Conservation (phyloP, 1,139 yeast genomes). For the Pichia sp. region DNA sequence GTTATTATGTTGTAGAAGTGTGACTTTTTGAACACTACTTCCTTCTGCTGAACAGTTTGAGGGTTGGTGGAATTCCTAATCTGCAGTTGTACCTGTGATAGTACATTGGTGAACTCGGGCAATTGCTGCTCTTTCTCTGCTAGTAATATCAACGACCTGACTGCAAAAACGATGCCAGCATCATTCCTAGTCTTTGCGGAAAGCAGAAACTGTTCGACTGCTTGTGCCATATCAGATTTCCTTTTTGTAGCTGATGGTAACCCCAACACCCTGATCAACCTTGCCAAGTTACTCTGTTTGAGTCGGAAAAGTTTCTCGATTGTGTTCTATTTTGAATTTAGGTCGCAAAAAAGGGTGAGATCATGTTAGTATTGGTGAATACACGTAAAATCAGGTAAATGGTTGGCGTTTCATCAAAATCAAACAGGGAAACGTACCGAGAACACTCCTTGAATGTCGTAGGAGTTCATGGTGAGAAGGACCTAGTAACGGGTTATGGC, state of each 20-base stretch:
- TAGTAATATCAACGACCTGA: constrained; percentile 5
- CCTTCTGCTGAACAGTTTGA: constrained; percentile 38
- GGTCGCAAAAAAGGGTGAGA: not conserved
- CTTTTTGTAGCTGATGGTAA: constrained; percentile 6
- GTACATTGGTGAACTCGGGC: constrained; percentile 1
- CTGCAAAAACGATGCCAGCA: constrained; percentile 20
- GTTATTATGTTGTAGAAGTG: constrained; percentile 11
- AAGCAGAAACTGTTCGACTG: constrained; percentile 7
- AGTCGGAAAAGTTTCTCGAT: constrained; percentile 1
- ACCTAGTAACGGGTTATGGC: not conserved
- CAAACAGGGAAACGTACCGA: not conserved
- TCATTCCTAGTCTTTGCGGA: constrained; percentile 11
- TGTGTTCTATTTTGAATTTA: constrained; percentile 12
- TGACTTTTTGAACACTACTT: constrained; percentile 13
- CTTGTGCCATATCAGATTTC: constrained; percentile 11
- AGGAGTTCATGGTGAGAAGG: not conserved
- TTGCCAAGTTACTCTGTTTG: not conserved
- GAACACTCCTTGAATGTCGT: not conserved
- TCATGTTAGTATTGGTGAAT: not conserved
- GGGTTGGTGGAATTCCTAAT: constrained; percentile 21
- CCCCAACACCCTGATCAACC: constrained; percentile 1
- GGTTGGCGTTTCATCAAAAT: not conserved
- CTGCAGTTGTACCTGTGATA: not conserved
- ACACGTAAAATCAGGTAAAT: not conserved
- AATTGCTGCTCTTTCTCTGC: constrained; percentile 5